These are phyloP conservation scores for Cavenderia fasciculata DNA, from an alignment of 78 protist species.

Conservation along the genomic window DNA sequence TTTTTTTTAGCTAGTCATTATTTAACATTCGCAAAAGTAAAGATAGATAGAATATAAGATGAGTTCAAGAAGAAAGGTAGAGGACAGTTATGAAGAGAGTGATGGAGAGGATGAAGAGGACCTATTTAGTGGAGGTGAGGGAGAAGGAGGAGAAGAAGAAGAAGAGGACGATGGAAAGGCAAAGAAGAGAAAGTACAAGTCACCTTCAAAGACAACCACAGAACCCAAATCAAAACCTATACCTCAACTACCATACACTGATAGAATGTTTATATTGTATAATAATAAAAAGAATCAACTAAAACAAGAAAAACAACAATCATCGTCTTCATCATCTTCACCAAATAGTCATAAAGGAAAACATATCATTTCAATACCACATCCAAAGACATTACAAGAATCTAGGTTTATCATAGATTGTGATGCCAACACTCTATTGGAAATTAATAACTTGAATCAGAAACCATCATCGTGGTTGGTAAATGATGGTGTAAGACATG, in stretches of 20 bases:
- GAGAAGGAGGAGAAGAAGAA: constrained; percentile 13
- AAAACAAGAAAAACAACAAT: background rate
- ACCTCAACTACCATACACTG: constrained; percentile 46
- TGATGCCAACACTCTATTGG: background rate
- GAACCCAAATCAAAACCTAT: constrained; percentile 3
- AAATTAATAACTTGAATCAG: constrained; percentile 40
- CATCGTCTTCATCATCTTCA: background rate
- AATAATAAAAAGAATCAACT: background rate
- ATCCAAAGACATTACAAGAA: constrained; percentile 29
- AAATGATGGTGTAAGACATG: constrained; percentile 54
- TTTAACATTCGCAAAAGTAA: no score
- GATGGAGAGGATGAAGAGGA: background rate
- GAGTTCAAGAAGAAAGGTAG: background rate
- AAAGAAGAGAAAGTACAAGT: constrained; percentile 3
- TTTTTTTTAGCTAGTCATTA: no score
- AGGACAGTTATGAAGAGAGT: constrained; percentile 2
- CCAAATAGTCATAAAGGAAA: background rate
- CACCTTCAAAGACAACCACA: background rate
- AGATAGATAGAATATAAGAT: no score
- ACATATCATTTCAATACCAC: constrained; percentile 15
- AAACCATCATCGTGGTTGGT: constrained; percentile 67
- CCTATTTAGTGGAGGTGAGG: background rate
- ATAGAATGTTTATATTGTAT: constrained; percentile 35
- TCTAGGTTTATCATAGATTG: constrained; percentile 32
- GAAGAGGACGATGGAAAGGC: background rate